Base-by-base conservation (phyloP, 2,329 filamentous ascomycete species). In the Chaetomium sp. region DNA sequence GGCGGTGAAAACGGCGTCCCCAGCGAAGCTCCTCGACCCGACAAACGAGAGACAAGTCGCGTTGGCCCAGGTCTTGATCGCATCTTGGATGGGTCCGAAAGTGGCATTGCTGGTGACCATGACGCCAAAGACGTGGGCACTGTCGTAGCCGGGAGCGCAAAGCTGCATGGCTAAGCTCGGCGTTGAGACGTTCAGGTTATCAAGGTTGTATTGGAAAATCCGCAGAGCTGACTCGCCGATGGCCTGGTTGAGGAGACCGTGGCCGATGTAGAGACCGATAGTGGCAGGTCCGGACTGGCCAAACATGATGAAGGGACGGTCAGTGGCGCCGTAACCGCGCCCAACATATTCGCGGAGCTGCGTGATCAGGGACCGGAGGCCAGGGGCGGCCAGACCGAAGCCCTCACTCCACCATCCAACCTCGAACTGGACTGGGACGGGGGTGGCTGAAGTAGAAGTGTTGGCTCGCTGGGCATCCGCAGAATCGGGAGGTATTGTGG, bases 251-350 rank as follows among this genome's bases (percentile, higher is more conserved):
- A 63, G 63, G 45, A 70, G 57, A 52, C 58, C 65, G 45, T 62
- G 64, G 58, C 71, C 70, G n/a, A 72, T 66, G 54, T 72, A 73
- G 44, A 73, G 38, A 46, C 71, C 70, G 27, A 70, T 51, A 40
- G 53, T 56, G 35, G 53, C 58, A 36, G 49, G 36, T 1, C 50
- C 58, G 6, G 56, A 56, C 33, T 43, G 58, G 43, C 49, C 58
- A 33, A 37, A 59, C n/a, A 60, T 6, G 12, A 53, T 41, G 44
- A 59, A 52, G 45, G 58, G 44, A 11, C n/a, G 4, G 1, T 60
- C 54, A 2, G 47, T 43, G 6, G 14, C 45, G n/a, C 45, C 56
- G 1, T 58, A 37, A 12, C 56, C 56, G 2, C 34, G 35, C 4
- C 47, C 53, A 12, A 56, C 7, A 37, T 58, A 58, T 38, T 38